Base-by-base conservation (phyloP, 2,329 filamentous ascomycete species). In the Pseudogymnoascus sp. region DNA sequence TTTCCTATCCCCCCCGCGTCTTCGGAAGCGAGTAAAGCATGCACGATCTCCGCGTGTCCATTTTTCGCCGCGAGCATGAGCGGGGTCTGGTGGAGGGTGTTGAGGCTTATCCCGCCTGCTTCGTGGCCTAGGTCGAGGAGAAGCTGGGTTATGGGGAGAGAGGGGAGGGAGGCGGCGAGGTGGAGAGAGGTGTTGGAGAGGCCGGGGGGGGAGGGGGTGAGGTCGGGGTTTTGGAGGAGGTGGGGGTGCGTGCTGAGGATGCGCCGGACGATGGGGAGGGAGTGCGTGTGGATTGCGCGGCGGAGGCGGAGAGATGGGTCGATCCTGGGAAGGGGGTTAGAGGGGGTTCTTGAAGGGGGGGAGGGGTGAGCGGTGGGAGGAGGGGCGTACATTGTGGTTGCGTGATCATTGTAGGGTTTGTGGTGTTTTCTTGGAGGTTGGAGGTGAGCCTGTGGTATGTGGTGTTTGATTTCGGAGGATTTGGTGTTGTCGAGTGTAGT, bases 121-220 rank as follows among this genome's bases (percentile, higher is more conserved):
- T 96, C 91, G 74, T 96, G 92, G 64, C 89, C 90, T 4, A 85
- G 80, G n/a, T 83, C 79, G 67, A 96, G 80, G 28, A 96, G 85
- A 63, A 87, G 82, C 69, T 84, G 81, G 73, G 85, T 88, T 69
- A 95, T 88, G 57, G 86, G 78, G 6, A 85, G 79, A 73, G 88
- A 84, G 62, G 91, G 92, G 64, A 92, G 80, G 6, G 84, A 85
- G 10, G 90, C 89, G 48, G 92, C 90, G 2, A 96, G 82, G 75
- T 96, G 92, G 41, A 96, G 82, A 68, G 86, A 92, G 2, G 91
- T 93, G 78, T 96, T 95, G 74, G 89, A 90, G 69, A 90, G 86
- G 61, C 83, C 85, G 7, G 76, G 72, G 19, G 71, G 68, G 16
- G 34, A 62, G 67, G 86, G 81, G 3, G 85, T 84, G 70, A 85